A percentile compares a stretch with the other conserved stretches of the same genome.
phyloP scores from a whole-genome alignment of 352 stramenopile genomes.

The Globisporangium emineosum region DNA sequence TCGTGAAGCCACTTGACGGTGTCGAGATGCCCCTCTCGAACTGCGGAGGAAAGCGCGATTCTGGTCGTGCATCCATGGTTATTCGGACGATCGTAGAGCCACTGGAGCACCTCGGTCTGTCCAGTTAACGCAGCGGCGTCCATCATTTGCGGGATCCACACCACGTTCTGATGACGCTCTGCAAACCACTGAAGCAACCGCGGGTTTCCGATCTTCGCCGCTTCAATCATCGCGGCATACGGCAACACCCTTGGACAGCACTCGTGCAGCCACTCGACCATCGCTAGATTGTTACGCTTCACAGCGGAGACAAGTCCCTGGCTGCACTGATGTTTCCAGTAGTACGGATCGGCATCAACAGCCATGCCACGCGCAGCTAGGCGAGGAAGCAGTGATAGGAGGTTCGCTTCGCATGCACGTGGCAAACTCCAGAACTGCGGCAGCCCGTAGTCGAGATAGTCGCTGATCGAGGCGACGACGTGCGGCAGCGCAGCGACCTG shows the following conservation, averaged over 20 bases:
- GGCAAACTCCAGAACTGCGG: background rate
- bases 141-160: background rate
- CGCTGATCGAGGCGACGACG: background rate
- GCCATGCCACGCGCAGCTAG: background rate
- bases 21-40: too few relatives aligned
- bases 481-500: background rate
- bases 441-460: background rate
- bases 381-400: background rate
- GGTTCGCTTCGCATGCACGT: background rate
- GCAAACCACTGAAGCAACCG: background rate
- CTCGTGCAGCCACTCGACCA: constrained; percentile 4
- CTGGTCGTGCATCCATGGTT: background rate
- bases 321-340: background rate
- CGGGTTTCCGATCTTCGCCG: background rate
- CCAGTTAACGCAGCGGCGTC: background rate
- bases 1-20: background rate
- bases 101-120: background rate
- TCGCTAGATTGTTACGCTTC: constrained; percentile 1
- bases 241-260: background rate
- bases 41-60: background rate
- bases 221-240: background rate
- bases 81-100: background rate
- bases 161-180: background rate
- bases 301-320: background rate
- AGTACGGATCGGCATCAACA: background rate